phyloP scores from a whole-genome alignment of 345 rosid genomes.

The Ceriops decandra region DNA sequence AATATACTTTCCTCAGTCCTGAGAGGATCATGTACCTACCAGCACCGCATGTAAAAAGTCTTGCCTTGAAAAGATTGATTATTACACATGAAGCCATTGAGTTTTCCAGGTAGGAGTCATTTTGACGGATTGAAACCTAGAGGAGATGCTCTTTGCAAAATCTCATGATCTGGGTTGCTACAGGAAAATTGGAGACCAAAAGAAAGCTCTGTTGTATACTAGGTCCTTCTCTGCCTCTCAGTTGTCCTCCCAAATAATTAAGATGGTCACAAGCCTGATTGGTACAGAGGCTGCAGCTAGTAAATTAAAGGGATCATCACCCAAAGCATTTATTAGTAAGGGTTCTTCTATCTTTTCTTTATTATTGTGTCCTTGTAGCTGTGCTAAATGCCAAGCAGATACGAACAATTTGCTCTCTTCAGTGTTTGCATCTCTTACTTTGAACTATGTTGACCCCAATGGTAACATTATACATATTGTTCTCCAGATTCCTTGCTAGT shows the following conservation, averaged over 20 bases:
- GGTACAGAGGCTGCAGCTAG: constrained; percentile 32
- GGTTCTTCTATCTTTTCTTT: background rate
- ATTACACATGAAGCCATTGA: constrained; percentile 47
- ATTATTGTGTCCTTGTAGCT: background rate
- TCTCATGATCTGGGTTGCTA: constrained; percentile 14
- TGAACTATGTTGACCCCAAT: background rate
- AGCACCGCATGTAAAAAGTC: constrained; percentile 27
- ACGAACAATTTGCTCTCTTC: no score
- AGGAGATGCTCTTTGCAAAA: background rate
- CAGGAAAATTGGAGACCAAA: constrained; percentile 46
- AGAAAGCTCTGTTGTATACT: constrained; percentile 35
- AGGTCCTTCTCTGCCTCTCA: constrained; percentile 41
- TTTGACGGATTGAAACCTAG: constrained; percentile 7
- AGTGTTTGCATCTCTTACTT: background rate
- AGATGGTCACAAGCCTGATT: constrained; percentile 28
- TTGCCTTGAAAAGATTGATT: constrained; percentile 45
- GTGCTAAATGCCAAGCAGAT: no score
- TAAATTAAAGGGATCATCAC: constrained; percentile 34
- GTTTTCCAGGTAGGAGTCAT: constrained; percentile 37
- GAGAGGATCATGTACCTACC: constrained; percentile 24
- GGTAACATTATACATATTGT: constrained; percentile 7
- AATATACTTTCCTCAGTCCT: constrained; percentile 44
- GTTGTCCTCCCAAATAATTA: constrained; percentile 34
- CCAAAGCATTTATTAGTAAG: constrained; percentile 51
- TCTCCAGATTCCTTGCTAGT: constrained; percentile 39